phyloP scores from a whole-genome alignment of 345 rosid genomes.

The Passiflora organensis region DNA sequence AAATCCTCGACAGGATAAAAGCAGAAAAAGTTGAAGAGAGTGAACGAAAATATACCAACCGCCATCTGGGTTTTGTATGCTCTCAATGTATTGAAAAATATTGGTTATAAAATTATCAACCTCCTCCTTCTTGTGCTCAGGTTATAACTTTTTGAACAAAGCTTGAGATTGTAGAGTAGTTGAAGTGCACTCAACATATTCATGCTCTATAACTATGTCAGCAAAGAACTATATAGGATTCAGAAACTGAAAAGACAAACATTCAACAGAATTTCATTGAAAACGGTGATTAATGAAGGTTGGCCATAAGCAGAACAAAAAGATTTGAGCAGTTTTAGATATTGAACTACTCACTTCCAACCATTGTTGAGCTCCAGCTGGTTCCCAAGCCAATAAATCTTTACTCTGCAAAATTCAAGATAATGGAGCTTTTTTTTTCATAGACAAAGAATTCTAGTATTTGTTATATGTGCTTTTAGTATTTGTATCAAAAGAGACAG shows the following conservation, averaged over 20 bases:
- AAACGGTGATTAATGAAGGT: background rate
- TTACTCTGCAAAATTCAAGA: conserved; percentile 14
- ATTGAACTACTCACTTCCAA: conserved; percentile 22
- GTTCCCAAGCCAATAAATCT: conserved; percentile 46
- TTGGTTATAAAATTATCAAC: background rate
- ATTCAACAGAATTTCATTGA: background rate
- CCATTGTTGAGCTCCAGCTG: conserved; percentile 33
- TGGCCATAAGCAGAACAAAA: background rate
- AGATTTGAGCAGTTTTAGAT: background rate
- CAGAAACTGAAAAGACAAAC: conserved; percentile 25
- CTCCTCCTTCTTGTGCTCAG: background rate
- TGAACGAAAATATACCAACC: background rate
- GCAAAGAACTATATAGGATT: conserved; percentile 55
- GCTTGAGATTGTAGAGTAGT: conserved; percentile 34
- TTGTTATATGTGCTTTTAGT: background rate
- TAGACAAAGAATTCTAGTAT: no score
- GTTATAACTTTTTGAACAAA: conserved; percentile 18
- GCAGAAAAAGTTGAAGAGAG: background rate
- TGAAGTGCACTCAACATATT: conserved; percentile 49
- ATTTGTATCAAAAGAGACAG: no score
- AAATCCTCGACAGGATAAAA: background rate
- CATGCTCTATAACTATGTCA: conserved; percentile 39
- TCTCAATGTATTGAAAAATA: background rate
- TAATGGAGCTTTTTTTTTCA: no score
- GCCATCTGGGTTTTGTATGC: background rate